Evolutionary conservation across 208 protist genomes (phyloP), one percentile per base, ranked within the genome.

Genomic region (Wallacemonas sp.): DNA sequence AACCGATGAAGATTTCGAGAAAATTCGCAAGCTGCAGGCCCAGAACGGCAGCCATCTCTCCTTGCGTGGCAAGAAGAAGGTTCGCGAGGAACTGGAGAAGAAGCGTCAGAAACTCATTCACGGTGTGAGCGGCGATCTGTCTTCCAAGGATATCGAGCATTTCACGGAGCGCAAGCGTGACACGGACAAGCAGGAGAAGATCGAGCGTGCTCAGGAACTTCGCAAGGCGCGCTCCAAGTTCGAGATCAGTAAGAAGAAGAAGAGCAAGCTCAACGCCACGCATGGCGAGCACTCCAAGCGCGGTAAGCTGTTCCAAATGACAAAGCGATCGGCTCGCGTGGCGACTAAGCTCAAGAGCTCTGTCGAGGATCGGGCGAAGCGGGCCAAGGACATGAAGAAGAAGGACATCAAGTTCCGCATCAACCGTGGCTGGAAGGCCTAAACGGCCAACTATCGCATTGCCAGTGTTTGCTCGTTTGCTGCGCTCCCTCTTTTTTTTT

Each of bases 361-460:
- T 53, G 85, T 91, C 11, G 66, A 64, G 0, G 87, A 94, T 49
- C 77, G 88, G 26, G 77, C 84, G 12, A 83, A 67, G 15, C 70
- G 82, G 15, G 82, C 73, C 22, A 97, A 97, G 75, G 81, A 93
- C 39, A 97, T 94, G 74, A 92, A 93, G 72, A 94, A 95, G 84
- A 97, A 95, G 77, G 82, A 95, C 61, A 84, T 97, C 71, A 97
- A 97, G 66, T 97, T 97, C 79, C 88, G 91, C 72, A 97, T 97
- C 59, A 82, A 89, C 45, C 88, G 91, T 36, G 91, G 91, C 31
- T 95, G 87, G 88, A 95, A 95, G 73, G 91, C 91, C 26, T 97
- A 85, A 66, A 44, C 34, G 17, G 28, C 36, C 21, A 26, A 24
- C 33, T 38, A 5, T 53, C 1, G 28, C 19, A 26, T 49, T 19